These are phyloP conservation scores for Laetiporus sulphureus DNA, from an alignment of 1,284 basidiomycete genomes.

Conservation along the genomic window DNA sequence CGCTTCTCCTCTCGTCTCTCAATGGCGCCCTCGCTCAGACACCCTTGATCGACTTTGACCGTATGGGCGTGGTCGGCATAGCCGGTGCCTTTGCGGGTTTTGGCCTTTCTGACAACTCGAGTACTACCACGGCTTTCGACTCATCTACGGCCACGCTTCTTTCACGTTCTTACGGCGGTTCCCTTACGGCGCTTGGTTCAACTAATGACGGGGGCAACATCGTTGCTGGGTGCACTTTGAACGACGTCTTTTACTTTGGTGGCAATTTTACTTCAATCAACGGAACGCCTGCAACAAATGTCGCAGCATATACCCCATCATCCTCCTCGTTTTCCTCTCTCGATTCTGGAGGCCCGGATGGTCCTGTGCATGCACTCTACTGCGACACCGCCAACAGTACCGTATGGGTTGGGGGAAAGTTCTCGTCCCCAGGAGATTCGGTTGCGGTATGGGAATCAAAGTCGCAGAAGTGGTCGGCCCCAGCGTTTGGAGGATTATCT, in stretches of 20 bases:
- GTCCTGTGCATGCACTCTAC: conserved; percentile 68
- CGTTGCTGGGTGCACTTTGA: conserved; percentile 56
- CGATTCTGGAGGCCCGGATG: conserved; percentile 60
- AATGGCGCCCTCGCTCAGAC: conserved; percentile 47
- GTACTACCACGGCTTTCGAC: conserved; percentile 51
- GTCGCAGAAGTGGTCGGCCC: conserved; percentile 61
- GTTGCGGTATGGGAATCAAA: conserved; percentile 78
- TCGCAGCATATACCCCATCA: conserved; percentile 67
- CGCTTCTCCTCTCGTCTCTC: conserved; percentile 20
- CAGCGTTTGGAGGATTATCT: conserved; percentile 80
- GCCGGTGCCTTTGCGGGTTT: conserved; percentile 84
- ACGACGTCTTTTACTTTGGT: conserved; percentile 63
- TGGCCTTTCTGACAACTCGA: conserved; percentile 61
- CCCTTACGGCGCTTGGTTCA: conserved; percentile 56
- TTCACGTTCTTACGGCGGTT: conserved; percentile 56
- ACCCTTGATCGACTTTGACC: conserved; percentile 83
- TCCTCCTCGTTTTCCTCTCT: conserved; percentile 54
- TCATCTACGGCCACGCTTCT: conserved; percentile 64
- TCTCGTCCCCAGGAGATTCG: conserved; percentile 63
- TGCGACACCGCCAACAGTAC: conserved; percentile 71
- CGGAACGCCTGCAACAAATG: conserved; percentile 50
- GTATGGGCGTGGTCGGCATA: conserved; percentile 86
- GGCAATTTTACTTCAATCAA: conserved; percentile 71
- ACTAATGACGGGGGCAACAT: conserved; percentile 70
- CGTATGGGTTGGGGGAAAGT: conserved; percentile 85